Conservation (phyloP, 2,329 filamentous ascomycete species). For the Pseudocercospora ulei region DNA sequence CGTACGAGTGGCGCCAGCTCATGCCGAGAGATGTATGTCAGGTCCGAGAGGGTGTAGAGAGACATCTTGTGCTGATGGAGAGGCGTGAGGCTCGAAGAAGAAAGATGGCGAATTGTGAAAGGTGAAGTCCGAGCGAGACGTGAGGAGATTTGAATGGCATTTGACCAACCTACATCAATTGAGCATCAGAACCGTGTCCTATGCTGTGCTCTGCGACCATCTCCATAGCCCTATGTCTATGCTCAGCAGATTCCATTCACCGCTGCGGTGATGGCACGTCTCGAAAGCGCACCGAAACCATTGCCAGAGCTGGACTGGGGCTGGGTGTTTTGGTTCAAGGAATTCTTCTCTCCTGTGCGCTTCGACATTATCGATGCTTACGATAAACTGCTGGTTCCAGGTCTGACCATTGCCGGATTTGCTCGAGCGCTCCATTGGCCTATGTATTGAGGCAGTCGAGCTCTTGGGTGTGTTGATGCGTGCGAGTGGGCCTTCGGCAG, state of each 20-base stretch:
- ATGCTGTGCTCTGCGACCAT: constrained; percentile 40
- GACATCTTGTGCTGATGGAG: constrained; percentile 5
- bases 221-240: constrained; percentile 59
- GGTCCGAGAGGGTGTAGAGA: constrained; percentile 48
- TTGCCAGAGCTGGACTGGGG: constrained; percentile 31
- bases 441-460: constrained; percentile 34
- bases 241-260: constrained; percentile 67
- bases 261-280: constrained; percentile 60
- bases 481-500: constrained; percentile 31
- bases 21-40: constrained; percentile 59
- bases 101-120: neutral
- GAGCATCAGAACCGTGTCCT: neutral
- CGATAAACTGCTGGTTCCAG: constrained; percentile 28
- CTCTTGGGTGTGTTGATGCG: constrained; percentile 32
- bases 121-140: neutral
- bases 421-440: constrained; percentile 30
- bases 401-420: constrained; percentile 32
- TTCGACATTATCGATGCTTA: constrained; percentile 34
- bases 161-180: neutral
- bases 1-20: constrained; percentile 56
- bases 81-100: too few species aligned
- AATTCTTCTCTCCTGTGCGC: constrained; percentile 36
- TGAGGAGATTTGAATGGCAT: neutral
- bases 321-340: constrained; percentile 24
- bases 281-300: constrained; percentile 58